phyloP scores from a whole-genome alignment of 768 basidiomycete genomes.

The Mycena belliarum region DNA sequence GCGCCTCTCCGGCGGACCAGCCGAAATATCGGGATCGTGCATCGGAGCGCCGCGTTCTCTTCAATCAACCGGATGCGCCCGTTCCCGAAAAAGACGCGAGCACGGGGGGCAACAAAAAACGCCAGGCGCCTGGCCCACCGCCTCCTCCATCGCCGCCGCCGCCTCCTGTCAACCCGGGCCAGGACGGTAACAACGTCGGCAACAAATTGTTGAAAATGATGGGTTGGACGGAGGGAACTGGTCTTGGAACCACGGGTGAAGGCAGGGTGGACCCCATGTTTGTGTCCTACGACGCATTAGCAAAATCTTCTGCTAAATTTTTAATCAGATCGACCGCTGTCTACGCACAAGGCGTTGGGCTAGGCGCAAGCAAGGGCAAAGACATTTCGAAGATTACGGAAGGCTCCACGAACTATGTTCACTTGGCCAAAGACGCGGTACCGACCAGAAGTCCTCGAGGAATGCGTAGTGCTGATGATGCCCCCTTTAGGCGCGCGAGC shows the following conservation, averaged over 20 bases:
- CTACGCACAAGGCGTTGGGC: slow-evolving; percentile 84
- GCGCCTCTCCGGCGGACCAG: slow-evolving; percentile 38
- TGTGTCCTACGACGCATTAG: slow-evolving; percentile 28
- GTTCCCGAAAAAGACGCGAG: slow-evolving; percentile 48
- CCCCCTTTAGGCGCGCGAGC: slow-evolving; percentile 29
- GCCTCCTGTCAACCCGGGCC: slow-evolving; percentile 64
- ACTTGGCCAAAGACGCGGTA: slow-evolving; percentile 74
- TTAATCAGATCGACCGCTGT: slow-evolving; percentile 73
- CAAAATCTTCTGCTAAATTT: slow-evolving; percentile 2
- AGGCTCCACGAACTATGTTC: slow-evolving; percentile 68
- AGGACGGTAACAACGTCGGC: slow-evolving; percentile 86
- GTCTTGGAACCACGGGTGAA: slow-evolving; percentile 79
- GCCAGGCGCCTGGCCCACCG: slow-evolving; percentile 59
- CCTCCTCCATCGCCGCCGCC: slow-evolving; percentile 65
- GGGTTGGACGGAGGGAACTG: slow-evolving; percentile 94
- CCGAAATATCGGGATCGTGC: slow-evolving; percentile 96
- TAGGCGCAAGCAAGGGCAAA: slow-evolving; percentile 91
- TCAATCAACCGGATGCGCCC: slow-evolving; percentile 90
- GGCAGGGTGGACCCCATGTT: slow-evolving; percentile 89
- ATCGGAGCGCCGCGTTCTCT: slow-evolving; percentile 84
- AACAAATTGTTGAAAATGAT: slow-evolving; percentile 95
- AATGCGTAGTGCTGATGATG: not conserved
- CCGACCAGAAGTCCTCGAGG: not conserved
- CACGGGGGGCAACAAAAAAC: slow-evolving; percentile 35
- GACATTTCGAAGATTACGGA: slow-evolving; percentile 74